These are phyloP conservation scores for Ampelocalamus luodianensis DNA, from an alignment of 176 grass and related monocot species.

Conservation along the genomic window DNA sequence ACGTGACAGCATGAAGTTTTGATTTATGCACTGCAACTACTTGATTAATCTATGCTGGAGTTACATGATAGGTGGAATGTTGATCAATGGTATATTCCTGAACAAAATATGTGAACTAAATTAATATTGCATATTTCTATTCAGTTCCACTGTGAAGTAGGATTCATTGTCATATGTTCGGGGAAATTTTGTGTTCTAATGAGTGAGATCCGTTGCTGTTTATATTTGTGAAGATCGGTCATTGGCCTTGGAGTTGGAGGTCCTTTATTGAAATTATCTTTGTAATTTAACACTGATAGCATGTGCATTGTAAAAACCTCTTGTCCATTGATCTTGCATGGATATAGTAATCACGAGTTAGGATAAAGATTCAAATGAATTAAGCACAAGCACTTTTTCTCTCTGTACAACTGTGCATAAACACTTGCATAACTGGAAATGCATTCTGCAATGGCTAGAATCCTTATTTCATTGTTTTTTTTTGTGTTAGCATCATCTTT, in stretches of 20 bases:
- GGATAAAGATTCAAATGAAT: neutral
- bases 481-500: neutral
- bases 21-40: neutral
- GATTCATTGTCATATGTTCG: neutral
- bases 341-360: neutral
- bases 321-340: too few species aligned
- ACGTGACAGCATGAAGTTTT: neutral
- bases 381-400: neutral
- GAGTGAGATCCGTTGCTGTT: neutral
- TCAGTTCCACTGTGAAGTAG: neutral
- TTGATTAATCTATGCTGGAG: neutral
- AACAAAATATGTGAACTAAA: constrained; percentile 6
- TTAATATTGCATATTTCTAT: neutral
- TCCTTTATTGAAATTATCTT: neutral
- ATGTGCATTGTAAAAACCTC: too few species aligned
- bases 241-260: neutral
- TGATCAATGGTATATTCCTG: neutral
- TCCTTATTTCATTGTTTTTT: constrained; percentile 9
- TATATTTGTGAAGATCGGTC: neutral
- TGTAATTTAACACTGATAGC: neutral
- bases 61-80: constrained; percentile 4
- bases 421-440: neutral
- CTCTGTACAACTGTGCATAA: too few species aligned
- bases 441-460: neutral
- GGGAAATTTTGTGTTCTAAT: neutral